These are phyloP conservation scores for Aschersonia sp. DNA, from an alignment of 2,329 filamentous ascomycete species.

Conservation along the genomic window DNA sequence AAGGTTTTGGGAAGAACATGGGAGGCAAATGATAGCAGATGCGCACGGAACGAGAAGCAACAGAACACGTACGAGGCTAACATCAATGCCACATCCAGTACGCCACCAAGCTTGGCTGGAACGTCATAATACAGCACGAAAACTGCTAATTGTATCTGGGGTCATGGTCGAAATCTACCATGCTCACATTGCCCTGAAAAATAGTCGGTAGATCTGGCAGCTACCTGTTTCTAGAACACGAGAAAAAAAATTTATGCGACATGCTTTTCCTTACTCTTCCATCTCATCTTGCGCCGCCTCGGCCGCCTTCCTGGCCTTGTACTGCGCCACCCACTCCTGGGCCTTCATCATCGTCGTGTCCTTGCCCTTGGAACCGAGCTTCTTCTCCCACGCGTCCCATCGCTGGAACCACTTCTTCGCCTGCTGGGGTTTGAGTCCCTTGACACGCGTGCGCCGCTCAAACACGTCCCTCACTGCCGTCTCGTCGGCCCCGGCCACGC, in stretches of 20 bases:
- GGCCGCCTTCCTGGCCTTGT: conserved; percentile 28
- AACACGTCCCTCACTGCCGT: conserved; percentile 61
- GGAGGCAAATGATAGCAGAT: too few species aligned
- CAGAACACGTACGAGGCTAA: too few species aligned
- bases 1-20: too few species aligned
- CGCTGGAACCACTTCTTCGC: conserved; percentile 81
- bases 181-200: too few species aligned
- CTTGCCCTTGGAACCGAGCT: conserved; percentile 48
- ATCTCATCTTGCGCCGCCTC: conserved; percentile 15
- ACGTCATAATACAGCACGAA: too few species aligned
- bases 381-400: conserved; percentile 82
- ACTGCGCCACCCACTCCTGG: conserved; percentile 49
- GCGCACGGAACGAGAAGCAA: too few species aligned
- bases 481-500: conserved; percentile 35
- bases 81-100: too few species aligned
- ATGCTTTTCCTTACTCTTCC: conserved; percentile 2
- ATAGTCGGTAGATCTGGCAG: too few species aligned
- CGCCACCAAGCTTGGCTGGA: too few species aligned
- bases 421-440: conserved; percentile 64
- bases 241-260: background rate
- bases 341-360: conserved; percentile 59
- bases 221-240: too few species aligned
- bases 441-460: conserved; percentile 57
- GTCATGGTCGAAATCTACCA: too few species aligned
- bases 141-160: too few species aligned